Evolutionary conservation across 495 filamentous ascomycete genomes (phyloP), one percentile per base, ranked within the genome.

Genomic region (Cladorrhinum samala): DNA sequence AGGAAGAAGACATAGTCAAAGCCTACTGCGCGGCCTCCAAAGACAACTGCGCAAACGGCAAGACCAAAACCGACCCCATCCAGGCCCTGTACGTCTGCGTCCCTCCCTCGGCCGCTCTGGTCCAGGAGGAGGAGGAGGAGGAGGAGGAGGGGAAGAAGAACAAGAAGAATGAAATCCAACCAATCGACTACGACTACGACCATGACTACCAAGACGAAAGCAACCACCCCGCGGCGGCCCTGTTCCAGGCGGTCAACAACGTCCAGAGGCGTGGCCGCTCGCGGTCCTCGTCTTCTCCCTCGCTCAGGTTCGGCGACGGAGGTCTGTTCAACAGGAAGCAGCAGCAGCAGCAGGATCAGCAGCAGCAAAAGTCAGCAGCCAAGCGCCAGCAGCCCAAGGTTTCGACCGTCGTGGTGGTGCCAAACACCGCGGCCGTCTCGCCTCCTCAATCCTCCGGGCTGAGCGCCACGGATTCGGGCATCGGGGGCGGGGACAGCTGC

Each of bases 71-170:
- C 9, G 68, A 68, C 37, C 61, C 68, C 11, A 57, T 65, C 37
- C 57, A 74, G 46, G 70, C 65, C 11, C 66, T 74, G 23, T 74
- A 68, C 56, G 62, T 73, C 48, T 74, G 72, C 57, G 64, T 74
- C 44, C 64, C 57, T 43, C 45, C n/a, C 20, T 7, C 14, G 18
- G 27, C 50, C 17, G 11, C 50, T 18, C n/a, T n/a, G 50, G 45
- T 14, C 46, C 17, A 5, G 50, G 52, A 18, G 46, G 39, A 8
- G 52, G 58, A 9, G 23, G n/a, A n/a, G n/a, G n/a, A n/a, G n/a
- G n/a, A n/a, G n/a, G n/a, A n/a, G n/a, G n/a, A n/a, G n/a, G n/a
- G n/a, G n/a, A n/a, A n/a, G n/a, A n/a, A n/a, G n/a, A n/a, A n/a
- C n/a, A n/a, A n/a, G n/a, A n/a, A n/a, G n/a, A n/a, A n/a, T n/a